Base-by-base conservation (phyloP, 1,139 yeast species). In the Yamadazyma sp. region DNA sequence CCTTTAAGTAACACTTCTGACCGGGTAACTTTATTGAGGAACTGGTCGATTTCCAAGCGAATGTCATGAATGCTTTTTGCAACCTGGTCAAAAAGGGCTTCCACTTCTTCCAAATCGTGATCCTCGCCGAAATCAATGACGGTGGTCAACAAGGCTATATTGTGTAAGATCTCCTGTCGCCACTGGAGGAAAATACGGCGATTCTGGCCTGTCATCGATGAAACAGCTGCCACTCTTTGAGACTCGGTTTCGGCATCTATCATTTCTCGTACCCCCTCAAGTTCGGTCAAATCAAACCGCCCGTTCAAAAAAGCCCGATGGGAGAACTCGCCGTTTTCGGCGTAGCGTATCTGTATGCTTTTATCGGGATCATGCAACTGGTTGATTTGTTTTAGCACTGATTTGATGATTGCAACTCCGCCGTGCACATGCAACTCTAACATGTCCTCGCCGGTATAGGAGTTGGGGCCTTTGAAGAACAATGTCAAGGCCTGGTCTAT, bases 111-210 rank as follows among this genome's bases (percentile, higher is more conserved):
- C 23, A 88, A 70, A 46, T 87, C 96, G 39, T 86, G 87, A 48
- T 88, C 95, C 47, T 92, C 98, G n/a, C 96, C 97, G 56, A 92
- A 92, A 61, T 94, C 98, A 35, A 92, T 87, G 2, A 90, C 73
- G 0, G 97, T 96, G 0, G 97, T 82, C 34, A 92, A 59, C 38
- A 84, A 62, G 0, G 96, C 96, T 40, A 85, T 76, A 45, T 80
- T 75, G 4, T 78, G 67, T 2, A 92, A 70, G 2, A 92, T 72
- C 16, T 70, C 64, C 10, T 70, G 57, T 51, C 97, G 70, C 97
- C 98, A 90, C 1, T 54, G 34, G 5, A 58, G 57, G 52, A 88
- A 87, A 16, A 75, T 49, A 7, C 53, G 46, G 42, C 74, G 78
- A 35, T 82, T 79, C 31, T 73, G 64, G 1, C 97, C 97, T 5